Evolutionary conservation across 106 monocot species (phyloP), one percentile per base, ranked within the genome.

Genomic region (Phalaenopsis aphrodite): DNA sequence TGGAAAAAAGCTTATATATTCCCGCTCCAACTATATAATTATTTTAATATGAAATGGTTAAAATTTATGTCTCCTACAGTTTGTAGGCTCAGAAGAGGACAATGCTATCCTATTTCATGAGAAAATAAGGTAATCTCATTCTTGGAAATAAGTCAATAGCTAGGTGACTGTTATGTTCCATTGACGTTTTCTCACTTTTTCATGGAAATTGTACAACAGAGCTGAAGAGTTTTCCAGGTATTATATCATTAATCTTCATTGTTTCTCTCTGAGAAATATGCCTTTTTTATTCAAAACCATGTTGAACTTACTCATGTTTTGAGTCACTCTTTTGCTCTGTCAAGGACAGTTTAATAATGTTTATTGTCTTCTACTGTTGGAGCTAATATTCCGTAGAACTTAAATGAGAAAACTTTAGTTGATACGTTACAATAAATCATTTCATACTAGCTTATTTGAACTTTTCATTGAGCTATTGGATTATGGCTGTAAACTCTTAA

Each of bases 141-240:
- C 10, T 39, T 45, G 41, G 19, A 45, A 42, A n/a, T 36, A 7
- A 45, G 19, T 45, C 5, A 74, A 43, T 42, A 42, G 74, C 74
- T 5, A 43, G n/a, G n/a, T 43, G 8, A 52, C 14, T 57, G 30
- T 56, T 80, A 42, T 75, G 66, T 39, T 41, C 72, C 75, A 41
- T 18, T 24, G 18, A 39, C 42, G 10, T 42, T 16, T 64, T 56
- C 49, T 80, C 65, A 71, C 82, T 48, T 17, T 79, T 78, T 79
- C 18, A 16, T 69, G 69, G 48, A 71, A 79, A 79, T 61, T 78
- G 77, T 57, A 42, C 57, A 39, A n/a, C 85, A 98, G 98, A 82
- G 87, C 87, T 67, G 92, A 92, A 87, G 98, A 98, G 72, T 98
- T 98, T 72, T 78, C 85, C 67, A 98, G 98, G 98, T 98, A 94